Conservation (phyloP, 169 alveolate genomes). For the Babesia bovis region DNA sequence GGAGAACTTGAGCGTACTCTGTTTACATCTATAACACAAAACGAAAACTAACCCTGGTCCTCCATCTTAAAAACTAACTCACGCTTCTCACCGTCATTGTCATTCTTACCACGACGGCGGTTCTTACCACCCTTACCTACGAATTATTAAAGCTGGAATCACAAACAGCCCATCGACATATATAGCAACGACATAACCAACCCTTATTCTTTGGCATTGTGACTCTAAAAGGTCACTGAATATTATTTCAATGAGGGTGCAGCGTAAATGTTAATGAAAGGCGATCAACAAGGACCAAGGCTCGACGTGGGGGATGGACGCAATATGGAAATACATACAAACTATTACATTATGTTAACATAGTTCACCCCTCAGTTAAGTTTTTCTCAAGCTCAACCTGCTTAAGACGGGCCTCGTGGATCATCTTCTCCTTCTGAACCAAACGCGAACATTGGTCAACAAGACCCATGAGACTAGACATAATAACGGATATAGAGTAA, state of each 20-base stretch:
- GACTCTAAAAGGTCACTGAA: constrained; percentile 1
- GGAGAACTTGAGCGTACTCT: constrained; percentile 94
- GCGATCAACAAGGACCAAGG: too few relatives aligned
- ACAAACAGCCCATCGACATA: neutral
- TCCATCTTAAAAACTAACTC: constrained; percentile 95
- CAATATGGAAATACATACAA: neutral
- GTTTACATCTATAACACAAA: constrained; percentile 29
- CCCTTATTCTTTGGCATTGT: constrained; percentile 88
- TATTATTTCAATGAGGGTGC: too few relatives aligned
- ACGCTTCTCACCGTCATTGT: constrained; percentile 90
- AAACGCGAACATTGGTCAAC: constrained; percentile 66
- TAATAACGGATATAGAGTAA: too few relatives aligned
- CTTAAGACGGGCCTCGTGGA: constrained; percentile 67
- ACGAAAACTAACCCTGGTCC: constrained; percentile 85
- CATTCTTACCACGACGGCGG: constrained; percentile 96
- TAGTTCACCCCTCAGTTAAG: constrained; percentile 1
- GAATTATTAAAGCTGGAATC: constrained; percentile 6
- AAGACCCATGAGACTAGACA: constrained; percentile 59
- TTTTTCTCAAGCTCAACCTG: constrained; percentile 54
- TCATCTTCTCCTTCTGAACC: constrained; percentile 71
- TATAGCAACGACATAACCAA: neutral
- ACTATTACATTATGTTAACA: neutral
- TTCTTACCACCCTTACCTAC: constrained; percentile 97
- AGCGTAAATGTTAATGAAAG: too few relatives aligned
- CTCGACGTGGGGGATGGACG: constrained; percentile 20